Conservation (phyloP, 805 yeast species). For the Suhomyces sp. region DNA sequence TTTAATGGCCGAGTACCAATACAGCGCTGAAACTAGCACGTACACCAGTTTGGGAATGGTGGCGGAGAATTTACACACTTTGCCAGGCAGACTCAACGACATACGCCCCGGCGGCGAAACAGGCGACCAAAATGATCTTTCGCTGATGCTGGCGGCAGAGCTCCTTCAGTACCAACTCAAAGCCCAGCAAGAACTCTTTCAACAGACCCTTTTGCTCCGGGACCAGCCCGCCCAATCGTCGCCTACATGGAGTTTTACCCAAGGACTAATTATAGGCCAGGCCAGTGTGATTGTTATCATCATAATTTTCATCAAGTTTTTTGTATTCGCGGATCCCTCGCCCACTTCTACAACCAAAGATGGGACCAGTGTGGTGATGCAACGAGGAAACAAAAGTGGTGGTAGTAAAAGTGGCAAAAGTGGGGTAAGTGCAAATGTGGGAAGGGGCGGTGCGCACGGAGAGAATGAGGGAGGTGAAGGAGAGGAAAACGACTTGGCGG, state of each 20-base stretch:
- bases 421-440: neutral
- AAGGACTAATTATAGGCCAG: constrained; percentile 73
- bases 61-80: neutral
- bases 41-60: neutral
- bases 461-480: constrained; percentile 9
- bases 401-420: constrained; percentile 2
- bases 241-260: constrained; percentile 63
- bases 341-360: constrained; percentile 33
- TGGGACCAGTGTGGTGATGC: constrained; percentile 31
- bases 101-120: neutral
- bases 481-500: constrained; percentile 13
- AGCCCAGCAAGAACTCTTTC: constrained; percentile 29
- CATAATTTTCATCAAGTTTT: constrained; percentile 66
- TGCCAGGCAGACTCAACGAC: neutral
- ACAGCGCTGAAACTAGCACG: neutral
- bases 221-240: constrained; percentile 13
- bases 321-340: constrained; percentile 68
- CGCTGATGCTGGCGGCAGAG: constrained; percentile 7
- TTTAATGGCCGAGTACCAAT: neutral
- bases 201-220: constrained; percentile 21
- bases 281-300: constrained; percentile 63
- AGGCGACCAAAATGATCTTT: neutral
- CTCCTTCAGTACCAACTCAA: constrained; percentile 24
- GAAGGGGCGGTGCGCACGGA: neutral
- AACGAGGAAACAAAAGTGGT: constrained; percentile 24